A percentile compares a stretch with the other conserved stretches of the same genome.
Conservation (phyloP, 257 asterid genomes). For the Solanum pinnatisectum region DNA sequence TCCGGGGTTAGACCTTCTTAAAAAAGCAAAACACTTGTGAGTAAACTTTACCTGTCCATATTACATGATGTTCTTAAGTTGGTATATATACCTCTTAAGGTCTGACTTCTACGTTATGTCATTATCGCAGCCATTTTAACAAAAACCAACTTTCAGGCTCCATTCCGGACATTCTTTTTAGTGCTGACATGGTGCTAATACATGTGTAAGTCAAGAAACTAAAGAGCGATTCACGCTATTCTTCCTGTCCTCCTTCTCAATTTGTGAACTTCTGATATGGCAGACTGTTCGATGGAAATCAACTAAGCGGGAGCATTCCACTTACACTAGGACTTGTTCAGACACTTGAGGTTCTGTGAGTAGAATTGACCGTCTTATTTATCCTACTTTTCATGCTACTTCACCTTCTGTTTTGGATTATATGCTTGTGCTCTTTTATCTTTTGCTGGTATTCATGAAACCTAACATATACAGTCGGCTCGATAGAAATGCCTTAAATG, state of each 20-base stretch:
- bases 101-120: conserved; percentile 19
- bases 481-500: conserved; percentile 63
- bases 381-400: background rate
- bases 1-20: conserved; percentile 80
- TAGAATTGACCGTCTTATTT: conserved; percentile 15
- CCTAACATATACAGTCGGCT: conserved; percentile 50
- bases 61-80: background rate
- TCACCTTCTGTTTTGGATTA: background rate
- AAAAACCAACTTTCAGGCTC: conserved; percentile 74
- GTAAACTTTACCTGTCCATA: conserved; percentile 3
- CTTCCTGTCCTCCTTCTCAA: background rate
- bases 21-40: conserved; percentile 92
- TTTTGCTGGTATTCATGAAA: background rate
- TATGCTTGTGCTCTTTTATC: background rate
- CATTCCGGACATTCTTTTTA: conserved; percentile 57
- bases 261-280: background rate
- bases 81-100: background rate
- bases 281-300: conserved; percentile 77
- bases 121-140: conserved; percentile 75
- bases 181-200: conserved; percentile 62
- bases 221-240: background rate
- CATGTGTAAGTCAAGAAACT: conserved; percentile 59
- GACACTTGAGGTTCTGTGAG: conserved; percentile 94
- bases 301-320: conserved; percentile 67
- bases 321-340: conserved; percentile 55